Evolutionary conservation across 2,329 filamentous ascomycete genomes (phyloP).

Genomic region (Clarireedia hainanense): DNA sequence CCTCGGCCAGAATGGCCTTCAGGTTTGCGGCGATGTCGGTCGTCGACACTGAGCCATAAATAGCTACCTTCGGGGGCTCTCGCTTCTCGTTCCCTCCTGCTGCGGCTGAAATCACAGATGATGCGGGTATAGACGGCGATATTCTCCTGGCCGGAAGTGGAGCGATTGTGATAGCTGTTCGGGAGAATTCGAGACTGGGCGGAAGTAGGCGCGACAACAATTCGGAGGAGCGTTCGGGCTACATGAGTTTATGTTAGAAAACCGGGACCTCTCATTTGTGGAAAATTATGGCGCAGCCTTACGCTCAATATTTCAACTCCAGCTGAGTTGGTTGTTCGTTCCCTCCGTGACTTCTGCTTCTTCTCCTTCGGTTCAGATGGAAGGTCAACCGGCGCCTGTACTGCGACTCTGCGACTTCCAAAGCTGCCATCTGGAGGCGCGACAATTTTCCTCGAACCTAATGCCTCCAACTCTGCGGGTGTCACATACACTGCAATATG

Average conservation of each 20-base stretch:
- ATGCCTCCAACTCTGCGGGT: constrained; percentile 34
- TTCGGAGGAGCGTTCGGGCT: constrained; percentile 21
- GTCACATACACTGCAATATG: constrained; percentile 45
- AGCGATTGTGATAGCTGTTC: constrained; percentile 24
- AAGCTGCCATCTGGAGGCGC: constrained; percentile 17
- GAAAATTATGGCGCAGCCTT: constrained; percentile 8
- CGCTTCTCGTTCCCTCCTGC: constrained; percentile 29
- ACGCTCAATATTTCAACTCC: constrained; percentile 23
- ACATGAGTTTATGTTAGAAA: constrained; percentile 11
- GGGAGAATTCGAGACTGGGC: constrained; percentile 24
- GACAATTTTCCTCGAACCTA: constrained; percentile 33
- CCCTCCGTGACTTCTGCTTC: neutral
- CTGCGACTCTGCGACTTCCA: constrained; percentile 35
- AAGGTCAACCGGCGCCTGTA: constrained; percentile 7
- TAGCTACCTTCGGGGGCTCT: constrained; percentile 27
- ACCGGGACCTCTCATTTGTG: neutral
- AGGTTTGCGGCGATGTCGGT: constrained; percentile 42
- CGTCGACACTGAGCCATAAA: constrained; percentile 45
- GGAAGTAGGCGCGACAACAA: constrained; percentile 23
- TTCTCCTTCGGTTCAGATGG: neutral
- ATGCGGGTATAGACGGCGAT: constrained; percentile 23
- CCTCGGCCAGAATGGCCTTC: constrained; percentile 39
- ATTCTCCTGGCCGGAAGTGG: constrained; percentile 32
- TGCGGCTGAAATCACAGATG: constrained; percentile 24
- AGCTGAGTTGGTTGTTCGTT: constrained; percentile 1